phyloP scores from a whole-genome alignment of 306 rosid genomes.

The Sophora flavescens region DNA sequence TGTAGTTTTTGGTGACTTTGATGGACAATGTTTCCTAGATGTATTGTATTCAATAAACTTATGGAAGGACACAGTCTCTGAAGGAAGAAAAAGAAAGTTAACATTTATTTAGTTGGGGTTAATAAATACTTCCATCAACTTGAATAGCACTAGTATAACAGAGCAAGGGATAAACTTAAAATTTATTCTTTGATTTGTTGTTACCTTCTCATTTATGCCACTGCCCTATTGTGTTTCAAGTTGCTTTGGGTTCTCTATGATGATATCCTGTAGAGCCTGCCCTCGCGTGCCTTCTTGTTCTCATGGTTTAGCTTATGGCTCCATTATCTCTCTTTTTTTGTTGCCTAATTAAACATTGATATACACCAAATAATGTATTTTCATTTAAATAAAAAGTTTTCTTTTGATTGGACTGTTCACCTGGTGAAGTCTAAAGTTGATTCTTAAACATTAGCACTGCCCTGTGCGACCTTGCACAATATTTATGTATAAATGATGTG shows the following conservation, averaged over 20 bases:
- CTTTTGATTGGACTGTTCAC: conserved; percentile 5
- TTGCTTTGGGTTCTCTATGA: conserved; percentile 36
- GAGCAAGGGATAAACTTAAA: conserved; percentile 14
- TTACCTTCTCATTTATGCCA: conserved; percentile 34
- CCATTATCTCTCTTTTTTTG: conserved; percentile 4
- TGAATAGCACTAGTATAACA: conserved; percentile 17
- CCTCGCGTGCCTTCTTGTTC: conserved; percentile 16
- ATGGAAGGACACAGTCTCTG: conserved; percentile 19
- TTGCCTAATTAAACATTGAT: conserved; percentile 13
- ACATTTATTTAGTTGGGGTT: conserved; percentile 12
- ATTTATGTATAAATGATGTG: conserved; percentile 18
- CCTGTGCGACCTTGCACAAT: conserved; percentile 4
- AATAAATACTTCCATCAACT: conserved; percentile 21
- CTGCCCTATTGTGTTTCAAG: conserved; percentile 20
- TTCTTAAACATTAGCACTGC: background rate
- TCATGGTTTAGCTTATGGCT: conserved; percentile 19
- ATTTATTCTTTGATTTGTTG: conserved; percentile 27
- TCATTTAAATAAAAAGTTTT: conserved; percentile 3
- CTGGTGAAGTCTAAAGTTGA: background rate
- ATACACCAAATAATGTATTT: conserved; percentile 5
- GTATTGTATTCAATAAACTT: conserved; percentile 33
- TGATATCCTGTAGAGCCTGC: background rate
- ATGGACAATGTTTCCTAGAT: conserved; percentile 1
- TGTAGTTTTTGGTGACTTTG: conserved; percentile 8
- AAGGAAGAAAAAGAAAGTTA: conserved; percentile 20